A percentile compares a stretch with the other conserved stretches of the same genome.
Conservation (phyloP, 768 basidiomycete species). For the Lactifluus subvellereus region DNA sequence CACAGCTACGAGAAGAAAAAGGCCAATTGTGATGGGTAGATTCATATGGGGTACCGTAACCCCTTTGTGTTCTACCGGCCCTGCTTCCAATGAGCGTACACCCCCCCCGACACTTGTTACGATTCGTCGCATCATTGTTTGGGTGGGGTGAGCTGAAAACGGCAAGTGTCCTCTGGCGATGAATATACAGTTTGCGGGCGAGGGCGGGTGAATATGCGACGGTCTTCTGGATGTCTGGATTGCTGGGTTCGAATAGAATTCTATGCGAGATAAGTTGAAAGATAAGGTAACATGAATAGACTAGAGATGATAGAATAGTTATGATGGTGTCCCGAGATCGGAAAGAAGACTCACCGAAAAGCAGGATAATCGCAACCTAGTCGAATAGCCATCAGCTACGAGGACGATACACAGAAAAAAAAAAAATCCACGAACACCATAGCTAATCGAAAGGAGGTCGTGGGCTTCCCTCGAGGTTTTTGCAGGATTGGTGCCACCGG, state of each 20-base stretch:
- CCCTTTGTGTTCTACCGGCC: background rate
- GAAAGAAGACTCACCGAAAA: slow-evolving; percentile 39
- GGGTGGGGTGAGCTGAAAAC: slow-evolving; percentile 6
- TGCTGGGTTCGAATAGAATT: slow-evolving; percentile 42
- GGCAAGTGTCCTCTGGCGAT: background rate
- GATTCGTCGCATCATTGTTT: background rate
- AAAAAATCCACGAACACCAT: slow-evolving; percentile 37
- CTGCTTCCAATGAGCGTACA: slow-evolving; percentile 9
- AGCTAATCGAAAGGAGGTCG: slow-evolving; percentile 47
- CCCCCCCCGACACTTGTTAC: no score
- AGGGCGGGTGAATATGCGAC: background rate
- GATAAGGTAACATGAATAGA: slow-evolving; percentile 47
- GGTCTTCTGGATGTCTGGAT: background rate
- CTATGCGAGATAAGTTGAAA: slow-evolving; percentile 55
- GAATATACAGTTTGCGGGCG: background rate
- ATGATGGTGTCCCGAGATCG: background rate
- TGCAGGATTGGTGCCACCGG: slow-evolving; percentile 23
- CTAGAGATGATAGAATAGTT: slow-evolving; percentile 28
- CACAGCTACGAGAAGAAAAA: slow-evolving; percentile 37
- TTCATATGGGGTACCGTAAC: slow-evolving; percentile 31
- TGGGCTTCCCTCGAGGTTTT: slow-evolving; percentile 33
- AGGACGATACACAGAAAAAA: background rate
- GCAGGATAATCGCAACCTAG: slow-evolving; percentile 47
- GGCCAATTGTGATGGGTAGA: slow-evolving; percentile 32
- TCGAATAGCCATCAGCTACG: background rate